Base-by-base conservation (phyloP, 495 filamentous ascomycete species). In the Annulohypoxylon moriforme region DNA sequence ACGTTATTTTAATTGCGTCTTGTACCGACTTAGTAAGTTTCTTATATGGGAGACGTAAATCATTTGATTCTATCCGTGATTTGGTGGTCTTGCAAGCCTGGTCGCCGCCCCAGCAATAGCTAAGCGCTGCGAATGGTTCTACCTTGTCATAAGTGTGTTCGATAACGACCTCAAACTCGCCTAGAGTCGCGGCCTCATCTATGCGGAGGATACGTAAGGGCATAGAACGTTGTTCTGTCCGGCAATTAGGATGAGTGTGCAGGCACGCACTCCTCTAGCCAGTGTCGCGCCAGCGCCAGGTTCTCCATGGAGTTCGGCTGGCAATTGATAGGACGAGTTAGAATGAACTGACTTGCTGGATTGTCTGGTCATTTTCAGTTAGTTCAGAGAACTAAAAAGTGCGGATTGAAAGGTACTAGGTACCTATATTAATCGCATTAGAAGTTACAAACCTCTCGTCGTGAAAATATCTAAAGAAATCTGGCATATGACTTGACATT, bases 31-130 rank as follows among this genome's bases (percentile, higher is more conserved):
- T n/a, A 49, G 58, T 14, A 22, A 61, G 58, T 24, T 61, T 29
- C 4, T 46, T 38, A 16, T 34, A 61, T 10, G 58, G 27, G 27
- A 49, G 22, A 14, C 58, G 40, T 10, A 49, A 34, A 42, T 34
- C 11, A 16, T 16, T 42, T 2, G 57, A 60, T 38, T 24, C 22
- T 16, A 49, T 61, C 27, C n/a, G 24, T 20, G 58, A 49, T 61
- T 34, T 61, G 14, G 58, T 61, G 10, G 58, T 61, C 25, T 61
- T 61, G 29, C 18, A 49, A 33, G 40, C 11, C 58, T 61, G 58
- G 14, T 49, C 40, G 24, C 40, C 58, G 0, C 58, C 58, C 58
- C 58, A 61, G n/a, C 40, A 47, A 24, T 61, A 61, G 16, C 58
- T 61, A 3, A 61, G 58, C 7, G 58, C 58, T 49, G 7, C 58